Evolutionary conservation across 352 stramenopile species (phyloP), one percentile per base, ranked within the genome.

Genomic region (Phytopythium boreale): DNA sequence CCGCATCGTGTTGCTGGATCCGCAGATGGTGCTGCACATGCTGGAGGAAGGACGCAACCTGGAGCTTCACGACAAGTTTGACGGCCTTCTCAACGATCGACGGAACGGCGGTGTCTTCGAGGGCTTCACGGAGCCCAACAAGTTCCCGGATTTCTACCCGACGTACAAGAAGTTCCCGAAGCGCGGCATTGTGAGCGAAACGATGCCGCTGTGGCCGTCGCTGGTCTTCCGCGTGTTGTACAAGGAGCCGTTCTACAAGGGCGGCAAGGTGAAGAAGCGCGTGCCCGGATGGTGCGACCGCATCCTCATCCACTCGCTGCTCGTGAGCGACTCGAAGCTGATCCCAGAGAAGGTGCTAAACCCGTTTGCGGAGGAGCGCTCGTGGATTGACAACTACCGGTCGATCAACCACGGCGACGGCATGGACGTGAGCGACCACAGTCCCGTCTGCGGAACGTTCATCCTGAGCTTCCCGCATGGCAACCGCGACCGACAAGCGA

Each of bases 191-290:
- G 77, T 93, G 59, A 87, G 92, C 71, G 82, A 90, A 56, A 65
- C 59, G 43, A 63, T 81, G 43, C 70, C 83, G 6, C 73, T 81
- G 27, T 97, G 89, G 89, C 76, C 83, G 19, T 80, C 82, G 10
- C 72, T 88, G 2, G 82, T 93, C 19, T 97, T 92, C 59, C 79
- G 83, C 10, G 77, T 90, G 52, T 66, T 92, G 11, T 95, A 95
- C 74, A 96, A 96, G 64, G 89, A 96, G 50, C 84, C 89, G 9
- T 94, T 96, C 56, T 95, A 94, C 68, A 96, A 96, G 64, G 89
- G 89, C 41, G 88, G 89, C 15, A 91, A 94, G 56, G 77, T 92
- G n/a, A 94, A 95, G 73, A 91, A 93, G 52, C 88, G 86, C n/a
- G 84, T 95, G 27, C 89, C 89, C 11, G 82, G 82, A 0, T 97